Evolutionary conservation across 306 rosid genomes (phyloP), one percentile per base, ranked within the genome.

Genomic region (Quercus cerris): DNA sequence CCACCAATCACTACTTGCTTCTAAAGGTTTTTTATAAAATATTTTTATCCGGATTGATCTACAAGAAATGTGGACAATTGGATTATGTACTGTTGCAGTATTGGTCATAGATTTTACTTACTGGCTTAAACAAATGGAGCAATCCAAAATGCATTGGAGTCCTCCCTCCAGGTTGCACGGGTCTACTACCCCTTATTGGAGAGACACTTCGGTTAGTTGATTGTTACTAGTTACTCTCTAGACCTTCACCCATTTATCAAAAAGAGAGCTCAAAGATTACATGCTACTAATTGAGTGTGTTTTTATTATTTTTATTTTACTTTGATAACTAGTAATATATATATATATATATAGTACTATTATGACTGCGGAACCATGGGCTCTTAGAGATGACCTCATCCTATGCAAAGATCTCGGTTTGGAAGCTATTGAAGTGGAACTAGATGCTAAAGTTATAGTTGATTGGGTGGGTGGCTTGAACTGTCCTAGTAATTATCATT

Each of bases 91-190:
- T 25, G 77, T 61, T 1, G 56, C 77, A 23, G 30, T 79, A 38
- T 56, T 85, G 44, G 64, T 85, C 0, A 73, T 79, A 14, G 64
- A 20, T 18, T 1, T 74, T 5, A 82, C 74, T 41, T 56, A 74
- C n/a, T 79, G 73, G 78, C n/a, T 83, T 83, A 18, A 30, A 28
- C 56, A n/a, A 61, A 13, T 76, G 85, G 86, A 79, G 81, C 19
- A 79, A 76, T 19, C 83, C 88, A 4, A 84, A 77, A 57, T 73
- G 79, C 71, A 38, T 62, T 30, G 83, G 84, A 2, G 31, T 88
- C 56, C 82, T 85, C 15, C 87, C 87, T 28, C 86, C 91, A 1
- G 87, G 87, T 23, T 80, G 87, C 0, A 83, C 78, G 91, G 87
- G 89, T 3, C 76, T 80, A 17, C 87, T 78, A 12, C 87, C 91